phyloP scores from a whole-genome alignment of 2,329 filamentous ascomycete species.

The Cytospora chrysosperma region DNA sequence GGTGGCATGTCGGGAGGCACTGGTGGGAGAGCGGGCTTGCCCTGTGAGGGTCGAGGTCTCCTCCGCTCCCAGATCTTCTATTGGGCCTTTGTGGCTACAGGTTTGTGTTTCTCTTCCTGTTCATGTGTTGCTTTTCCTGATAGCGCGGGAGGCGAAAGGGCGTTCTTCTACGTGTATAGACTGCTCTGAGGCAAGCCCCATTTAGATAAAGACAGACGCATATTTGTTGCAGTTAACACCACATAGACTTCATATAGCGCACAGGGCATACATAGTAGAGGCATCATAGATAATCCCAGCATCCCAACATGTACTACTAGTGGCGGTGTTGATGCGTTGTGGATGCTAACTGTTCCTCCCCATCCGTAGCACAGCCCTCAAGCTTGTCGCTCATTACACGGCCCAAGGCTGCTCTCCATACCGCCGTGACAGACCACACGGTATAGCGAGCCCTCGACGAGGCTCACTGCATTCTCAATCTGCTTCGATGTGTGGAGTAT shows the following conservation, averaged over 20 bases:
- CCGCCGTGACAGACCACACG: too few species aligned
- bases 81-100: neutral
- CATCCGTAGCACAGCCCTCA: neutral
- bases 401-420: too few species aligned
- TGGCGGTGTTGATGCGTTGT: too few species aligned
- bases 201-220: neutral
- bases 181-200: too few species aligned
- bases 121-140: neutral
- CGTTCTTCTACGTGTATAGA: too few species aligned
- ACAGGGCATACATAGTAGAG: neutral
- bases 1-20: constrained; percentile 56
- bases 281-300: too few species aligned
- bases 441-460: too few species aligned
- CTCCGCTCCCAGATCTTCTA: too few species aligned
- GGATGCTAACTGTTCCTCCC: neutral
- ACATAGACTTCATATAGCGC: neutral
- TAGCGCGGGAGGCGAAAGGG: too few species aligned
- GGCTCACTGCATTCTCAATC: too few species aligned
- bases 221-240: neutral
- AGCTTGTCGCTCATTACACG: neutral
- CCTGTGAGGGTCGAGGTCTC: constrained; percentile 28
- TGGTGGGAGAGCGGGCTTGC: constrained; percentile 59
- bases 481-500: too few species aligned
- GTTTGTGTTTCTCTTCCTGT: neutral
- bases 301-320: too few species aligned